Conservation (phyloP, 2,329 filamentous ascomycete species). For the Paradendryphiella salina region DNA sequence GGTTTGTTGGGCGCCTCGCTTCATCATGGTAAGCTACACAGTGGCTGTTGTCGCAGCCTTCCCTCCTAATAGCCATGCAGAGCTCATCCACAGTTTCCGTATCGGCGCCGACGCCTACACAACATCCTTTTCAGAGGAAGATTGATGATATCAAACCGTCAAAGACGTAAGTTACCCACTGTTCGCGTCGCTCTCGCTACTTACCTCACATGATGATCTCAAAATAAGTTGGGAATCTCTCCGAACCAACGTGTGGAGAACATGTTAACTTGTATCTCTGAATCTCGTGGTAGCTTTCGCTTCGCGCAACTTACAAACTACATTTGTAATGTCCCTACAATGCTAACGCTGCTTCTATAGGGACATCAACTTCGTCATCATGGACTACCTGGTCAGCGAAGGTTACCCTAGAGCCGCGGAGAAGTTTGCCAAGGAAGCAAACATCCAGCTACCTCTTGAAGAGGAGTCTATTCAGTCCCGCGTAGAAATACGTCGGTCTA, state of each 20-base stretch:
- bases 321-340: constrained; percentile 3
- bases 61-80: constrained; percentile 33
- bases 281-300: constrained; percentile 51
- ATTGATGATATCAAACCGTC: constrained; percentile 82
- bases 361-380: constrained; percentile 91
- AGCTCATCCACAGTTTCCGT: constrained; percentile 72
- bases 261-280: constrained; percentile 78
- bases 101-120: constrained; percentile 71
- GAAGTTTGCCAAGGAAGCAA: constrained; percentile 92
- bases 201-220: constrained; percentile 71
- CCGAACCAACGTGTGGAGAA: constrained; percentile 95
- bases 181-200: constrained; percentile 5
- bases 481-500: constrained; percentile 80
- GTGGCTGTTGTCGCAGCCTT: constrained; percentile 13
- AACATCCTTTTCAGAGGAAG: constrained; percentile 76
- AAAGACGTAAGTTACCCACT: constrained; percentile 71
- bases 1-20: constrained; percentile 33
- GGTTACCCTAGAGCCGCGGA: constrained; percentile 91
- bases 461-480: constrained; percentile 73
- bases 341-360: constrained; percentile 55
- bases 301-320: constrained; percentile 5
- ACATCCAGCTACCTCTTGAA: constrained; percentile 74
- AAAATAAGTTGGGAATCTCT: constrained; percentile 99
- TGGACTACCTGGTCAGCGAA: constrained; percentile 96
- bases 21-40: constrained; percentile 42